phyloP scores from a whole-genome alignment of 176 grass and related monocot genomes.

The Neostapfia colusana region DNA sequence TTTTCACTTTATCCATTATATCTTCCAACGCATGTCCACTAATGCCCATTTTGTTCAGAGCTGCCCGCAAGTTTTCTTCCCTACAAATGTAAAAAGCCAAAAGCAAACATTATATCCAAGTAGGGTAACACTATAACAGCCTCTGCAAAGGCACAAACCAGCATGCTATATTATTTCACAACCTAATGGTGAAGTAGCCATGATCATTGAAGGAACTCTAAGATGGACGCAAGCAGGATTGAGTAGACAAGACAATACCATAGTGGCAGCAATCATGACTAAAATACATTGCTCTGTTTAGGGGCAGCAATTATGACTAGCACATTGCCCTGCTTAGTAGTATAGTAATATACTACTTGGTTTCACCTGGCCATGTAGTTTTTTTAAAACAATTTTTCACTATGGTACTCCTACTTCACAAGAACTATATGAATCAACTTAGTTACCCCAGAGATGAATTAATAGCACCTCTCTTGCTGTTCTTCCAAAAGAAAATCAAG shows the following conservation, averaged over 20 bases:
- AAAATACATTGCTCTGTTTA: neutral
- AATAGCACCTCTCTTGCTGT: neutral
- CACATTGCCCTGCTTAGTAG: neutral
- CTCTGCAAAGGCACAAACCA: neutral
- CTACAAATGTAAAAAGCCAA: conserved; percentile 44
- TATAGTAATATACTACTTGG: neutral
- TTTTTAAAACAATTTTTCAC: neutral
- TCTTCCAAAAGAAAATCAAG: neutral
- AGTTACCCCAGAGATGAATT: neutral
- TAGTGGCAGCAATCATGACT: neutral
- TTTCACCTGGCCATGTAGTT: neutral
- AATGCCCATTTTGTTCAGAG: conserved; percentile 79
- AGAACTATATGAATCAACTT: neutral
- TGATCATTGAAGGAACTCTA: neutral
- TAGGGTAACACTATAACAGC: neutral
- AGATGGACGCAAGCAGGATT: neutral
- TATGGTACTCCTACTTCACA: neutral
- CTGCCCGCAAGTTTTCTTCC: conserved; percentile 94
- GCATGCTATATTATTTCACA: conserved; percentile 12
- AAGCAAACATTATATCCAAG: conserved; percentile 26
- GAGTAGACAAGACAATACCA: neutral
- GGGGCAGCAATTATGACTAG: neutral
- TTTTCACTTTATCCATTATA: conserved; percentile 88
- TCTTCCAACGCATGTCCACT: conserved; percentile 65
- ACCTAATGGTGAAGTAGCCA: neutral